These are phyloP conservation scores for Salisapilia sapeloensis DNA, from an alignment of 352 stramenopile genomes.

Conservation along the genomic window DNA sequence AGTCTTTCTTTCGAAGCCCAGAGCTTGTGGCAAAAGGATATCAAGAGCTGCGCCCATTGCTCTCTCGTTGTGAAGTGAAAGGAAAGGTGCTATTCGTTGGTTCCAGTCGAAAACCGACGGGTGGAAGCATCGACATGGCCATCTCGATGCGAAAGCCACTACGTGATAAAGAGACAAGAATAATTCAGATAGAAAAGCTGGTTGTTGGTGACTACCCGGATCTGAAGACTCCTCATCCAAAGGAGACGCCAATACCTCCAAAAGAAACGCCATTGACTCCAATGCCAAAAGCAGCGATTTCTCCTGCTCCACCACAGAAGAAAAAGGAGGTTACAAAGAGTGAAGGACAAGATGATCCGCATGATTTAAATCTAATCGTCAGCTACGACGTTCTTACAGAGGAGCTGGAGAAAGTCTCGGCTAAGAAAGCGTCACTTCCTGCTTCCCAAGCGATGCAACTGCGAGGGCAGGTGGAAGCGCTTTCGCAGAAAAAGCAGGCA, in stretches of 20 bases:
- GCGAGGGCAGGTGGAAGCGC: slow-evolving; percentile 39
- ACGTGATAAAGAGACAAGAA: slow-evolving; percentile 34
- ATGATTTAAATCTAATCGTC: slow-evolving; percentile 52
- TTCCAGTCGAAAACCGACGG: slow-evolving; percentile 42
- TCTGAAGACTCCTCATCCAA: slow-evolving; percentile 2
- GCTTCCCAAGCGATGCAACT: slow-evolving; percentile 15
- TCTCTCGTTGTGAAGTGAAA: slow-evolving; percentile 27
- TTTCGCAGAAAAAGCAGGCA: slow-evolving; percentile 62
- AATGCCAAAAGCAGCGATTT: neutral
- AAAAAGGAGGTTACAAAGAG: too few species aligned
- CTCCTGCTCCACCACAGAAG: neutral
- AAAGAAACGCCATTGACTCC: neutral
- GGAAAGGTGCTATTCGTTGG: slow-evolving; percentile 43
- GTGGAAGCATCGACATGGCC: slow-evolving; percentile 41
- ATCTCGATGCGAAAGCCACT: slow-evolving; percentile 37
- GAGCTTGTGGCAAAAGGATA: slow-evolving; percentile 48
- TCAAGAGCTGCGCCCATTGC: slow-evolving; percentile 44
- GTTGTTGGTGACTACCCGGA: slow-evolving; percentile 34
- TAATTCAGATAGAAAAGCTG: slow-evolving; percentile 24
- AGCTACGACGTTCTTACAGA: slow-evolving; percentile 80
- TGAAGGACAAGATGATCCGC: slow-evolving; percentile 21
- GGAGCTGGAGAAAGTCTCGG: slow-evolving; percentile 56
- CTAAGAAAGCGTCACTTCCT: slow-evolving; percentile 20
- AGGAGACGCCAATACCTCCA: slow-evolving; percentile 4
- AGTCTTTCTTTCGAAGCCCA: slow-evolving; percentile 39